Evolutionary conservation across 2,329 filamentous ascomycete genomes (phyloP).

Genomic region (Septoria linicola): DNA sequence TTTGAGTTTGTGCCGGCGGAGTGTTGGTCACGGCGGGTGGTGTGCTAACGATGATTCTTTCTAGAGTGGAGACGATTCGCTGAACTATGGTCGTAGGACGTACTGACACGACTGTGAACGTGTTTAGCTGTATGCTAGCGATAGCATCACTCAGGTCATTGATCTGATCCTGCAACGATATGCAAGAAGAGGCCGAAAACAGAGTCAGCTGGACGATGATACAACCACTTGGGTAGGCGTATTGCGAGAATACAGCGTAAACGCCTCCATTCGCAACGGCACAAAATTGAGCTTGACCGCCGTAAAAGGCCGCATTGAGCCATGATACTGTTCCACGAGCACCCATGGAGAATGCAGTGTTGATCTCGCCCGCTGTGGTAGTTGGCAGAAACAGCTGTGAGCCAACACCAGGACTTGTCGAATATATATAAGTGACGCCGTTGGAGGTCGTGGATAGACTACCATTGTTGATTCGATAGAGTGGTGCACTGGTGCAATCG

Average conservation of each 20-base stretch:
- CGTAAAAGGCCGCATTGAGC: slow-evolving; percentile 6
- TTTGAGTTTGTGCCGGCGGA: slow-evolving; percentile 1
- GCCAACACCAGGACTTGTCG: slow-evolving; percentile 8
- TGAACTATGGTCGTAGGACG: slow-evolving; percentile 1
- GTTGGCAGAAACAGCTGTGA: slow-evolving; percentile 6
- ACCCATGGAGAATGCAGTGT: slow-evolving; percentile 5
- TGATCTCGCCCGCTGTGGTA: background rate
- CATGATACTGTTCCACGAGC: slow-evolving; percentile 8
- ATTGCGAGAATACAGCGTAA: slow-evolving; percentile 10
- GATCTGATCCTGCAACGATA: slow-evolving; percentile 1
- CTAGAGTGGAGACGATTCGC: background rate
- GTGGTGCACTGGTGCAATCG: slow-evolving; percentile 10
- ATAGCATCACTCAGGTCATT: background rate
- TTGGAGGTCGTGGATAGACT: background rate
- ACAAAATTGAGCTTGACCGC: slow-evolving; percentile 16
- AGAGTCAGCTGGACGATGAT: slow-evolving; percentile 3
- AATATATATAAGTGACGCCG: slow-evolving; percentile 9
- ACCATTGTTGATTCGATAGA: slow-evolving; percentile 12
- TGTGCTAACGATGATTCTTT: background rate
- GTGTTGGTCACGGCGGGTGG: background rate
- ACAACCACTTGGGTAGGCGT: slow-evolving; percentile 2
- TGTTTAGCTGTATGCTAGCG: slow-evolving; percentile 2
- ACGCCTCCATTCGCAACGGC: slow-evolving; percentile 1
- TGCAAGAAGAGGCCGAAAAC: slow-evolving; percentile 7
- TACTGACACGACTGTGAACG: background rate